Base-by-base conservation (phyloP, 2,329 filamentous ascomycete genomes). In the Aspergillus versicolor region DNA sequence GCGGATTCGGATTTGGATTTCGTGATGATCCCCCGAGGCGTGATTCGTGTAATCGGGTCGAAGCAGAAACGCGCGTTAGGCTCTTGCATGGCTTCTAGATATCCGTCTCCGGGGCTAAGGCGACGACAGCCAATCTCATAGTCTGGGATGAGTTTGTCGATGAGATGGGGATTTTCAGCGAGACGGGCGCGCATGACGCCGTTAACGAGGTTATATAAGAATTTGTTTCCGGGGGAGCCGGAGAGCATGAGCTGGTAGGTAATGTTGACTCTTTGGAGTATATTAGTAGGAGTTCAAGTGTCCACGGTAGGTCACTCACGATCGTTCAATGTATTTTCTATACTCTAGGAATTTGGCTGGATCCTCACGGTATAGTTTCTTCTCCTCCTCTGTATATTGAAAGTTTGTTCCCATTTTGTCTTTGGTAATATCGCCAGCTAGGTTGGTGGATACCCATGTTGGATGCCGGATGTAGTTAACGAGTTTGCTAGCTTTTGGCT, bases 381-480 rank as follows among this genome's bases (percentile, higher is more conserved):
- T 68, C 38, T 70, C 65, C 22, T 69, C 65, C 24, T 63, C 60
- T 0, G 60, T 65, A 32, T 62, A 67, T 7, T 57, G n/a, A 17
- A 69, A 67, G 21, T 69, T 68, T 0, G 49, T 52, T 0, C 66
- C 64, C 7, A 37, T 46, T 0, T 65, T 63, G 30, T 65, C 56
- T 11, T 57, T 61, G 15, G 68, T 68, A 21, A 65, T 60, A 12
- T 68, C 48, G 3, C 60, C 59, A 11, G 49, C 48, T 5, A 67
- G 43, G 49, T 64, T 68, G 3, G 50, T 58, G 8, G 66, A 60
- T 1, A 73, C 58, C 61, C 70, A 73, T 2, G 69, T 73, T 12
- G 67, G 42, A 21, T 59, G 64, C 1, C 70, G 68, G 22, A 71
- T 64, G 49, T 65, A 73, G 38, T 67, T 72, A 11, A 66, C 64